Evolutionary conservation across 148 eudicot species (phyloP), one percentile per base, ranked within the genome.

Genomic region (Polygonum maritimum): DNA sequence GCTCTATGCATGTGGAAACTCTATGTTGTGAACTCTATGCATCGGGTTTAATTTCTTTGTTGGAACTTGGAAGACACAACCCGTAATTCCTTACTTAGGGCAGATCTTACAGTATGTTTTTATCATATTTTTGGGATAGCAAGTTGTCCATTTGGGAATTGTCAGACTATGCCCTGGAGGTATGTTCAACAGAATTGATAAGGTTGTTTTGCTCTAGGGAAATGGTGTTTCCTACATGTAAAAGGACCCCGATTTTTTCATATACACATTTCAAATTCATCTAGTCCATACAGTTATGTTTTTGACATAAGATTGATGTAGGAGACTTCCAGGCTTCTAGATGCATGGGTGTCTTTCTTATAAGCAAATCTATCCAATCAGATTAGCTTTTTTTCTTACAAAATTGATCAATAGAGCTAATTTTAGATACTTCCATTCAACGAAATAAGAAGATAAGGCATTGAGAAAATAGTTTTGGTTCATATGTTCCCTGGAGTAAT

Each of bases 341-440:
- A 60, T 60, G 38, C 38, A 31, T 31, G 16, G 22, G 3, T 60
- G 36, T 31, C 38, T 60, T 60, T 54, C 60, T 18, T 18, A 60
- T 60, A 26, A 60, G 69, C 36, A 7, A 60, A 60, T 2, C 5
- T 21, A 54, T 54, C 26, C 60, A 10, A 54, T 54, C 60, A 54
- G 9, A 19, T 21, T 7, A 19, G 12, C 15, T 60, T 9, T 26
- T 60, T 26, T 60, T 13, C 69, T 31, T 60, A 12, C 69, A 3
- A 60, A 22, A 11, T 19, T 3, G 2, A 21, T 57, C 7, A 57
- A 57, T 57, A 57, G 11, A 19, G 13, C 36, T 65, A 36, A 44
- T 65, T 65, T 16, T 36, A 57, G 63, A 65, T 67, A 38, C n/a
- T 67, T 67, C 19, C 19, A 35, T 67, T 44, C 69, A 60, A 60